A percentile compares a stretch with the other conserved stretches of the same genome.
Evolutionary conservation across 2,329 filamentous ascomycete genomes (phyloP).

Genomic region (Cytospora piceicola): DNA sequence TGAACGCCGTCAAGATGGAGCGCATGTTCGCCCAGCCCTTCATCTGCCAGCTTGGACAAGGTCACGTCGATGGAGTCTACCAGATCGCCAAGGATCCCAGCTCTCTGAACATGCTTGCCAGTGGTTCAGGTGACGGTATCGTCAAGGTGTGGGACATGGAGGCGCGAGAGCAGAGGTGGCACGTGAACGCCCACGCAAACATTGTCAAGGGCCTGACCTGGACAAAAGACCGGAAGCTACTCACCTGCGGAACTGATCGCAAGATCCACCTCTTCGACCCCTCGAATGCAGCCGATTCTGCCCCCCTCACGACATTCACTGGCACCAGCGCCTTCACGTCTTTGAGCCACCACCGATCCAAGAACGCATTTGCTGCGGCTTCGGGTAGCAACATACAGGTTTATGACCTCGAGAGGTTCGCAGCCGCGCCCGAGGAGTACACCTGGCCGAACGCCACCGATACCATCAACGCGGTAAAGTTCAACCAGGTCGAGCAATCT

Average conservation of each 20-base stretch:
- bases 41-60: slow-evolving; percentile 81
- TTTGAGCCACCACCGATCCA: slow-evolving; percentile 78
- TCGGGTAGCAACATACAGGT: slow-evolving; percentile 76
- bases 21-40: slow-evolving; percentile 82
- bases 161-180: slow-evolving; percentile 71
- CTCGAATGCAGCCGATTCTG: slow-evolving; percentile 66
- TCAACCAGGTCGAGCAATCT: slow-evolving; percentile 94
- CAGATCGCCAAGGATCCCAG: slow-evolving; percentile 79
- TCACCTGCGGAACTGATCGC: slow-evolving; percentile 85
- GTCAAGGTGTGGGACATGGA: slow-evolving; percentile 74
- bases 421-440: slow-evolving; percentile 79
- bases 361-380: slow-evolving; percentile 77
- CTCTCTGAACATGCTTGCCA: slow-evolving; percentile 74
- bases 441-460: slow-evolving; percentile 87
- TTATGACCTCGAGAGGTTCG: slow-evolving; percentile 83
- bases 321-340: slow-evolving; percentile 80
- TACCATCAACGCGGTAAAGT: slow-evolving; percentile 84
- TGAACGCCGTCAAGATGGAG: slow-evolving; percentile 86
- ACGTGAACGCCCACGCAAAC: slow-evolving; percentile 83
- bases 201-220: slow-evolving; percentile 91
- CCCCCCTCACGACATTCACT: slow-evolving; percentile 83
- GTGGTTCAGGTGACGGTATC: slow-evolving; percentile 87
- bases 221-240: slow-evolving; percentile 81
- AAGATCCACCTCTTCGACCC: slow-evolving; percentile 92
- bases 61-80: slow-evolving; percentile 91